Evolutionary conservation across 805 yeast genomes (phyloP), one percentile per base, ranked within the genome.

Genomic region (Hagleromyces aurorensis): DNA sequence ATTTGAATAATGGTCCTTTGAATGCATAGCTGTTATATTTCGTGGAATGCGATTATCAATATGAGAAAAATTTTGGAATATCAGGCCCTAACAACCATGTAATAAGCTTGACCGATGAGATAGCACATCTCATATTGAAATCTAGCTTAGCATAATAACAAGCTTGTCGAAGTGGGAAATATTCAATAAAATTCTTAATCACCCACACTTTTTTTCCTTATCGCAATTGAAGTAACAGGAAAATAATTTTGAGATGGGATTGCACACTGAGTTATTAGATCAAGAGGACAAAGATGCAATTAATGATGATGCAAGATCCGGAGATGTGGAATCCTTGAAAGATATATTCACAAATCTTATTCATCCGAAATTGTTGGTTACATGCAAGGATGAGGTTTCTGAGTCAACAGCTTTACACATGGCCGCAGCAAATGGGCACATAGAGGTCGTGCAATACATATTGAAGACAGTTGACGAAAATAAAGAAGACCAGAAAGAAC

Each of bases 341-440:
- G 82, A 69, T 37, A 72, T 82, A 22, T 80, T 91, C 45, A 62
- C 69, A 11, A 72, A 71, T 30, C 63, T 63, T 44, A 61, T 71
- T 29, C 69, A 72, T 28, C 66, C 78, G 2, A 50, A 52, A 1
- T 60, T 37, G 37, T 66, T 48, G 40, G 50, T 38, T 4, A 46
- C 57, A 4, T 75, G 80, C 41, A 64, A 66, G 40, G 94, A 87
- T 43, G 77, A 74, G 26, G 62, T 55, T 30, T 67, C 87, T 2
- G 54, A 67, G 21, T 72, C 82, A 29, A 83, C 95, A 0, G 80
- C 94, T 6, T 61, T 91, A 28, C 99, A 91, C 53, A 83, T 84
- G 87, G 96, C 97, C 0, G 77, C 93, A 14, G 98, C 93, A 16
- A 91, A 91, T 58, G 98, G 96, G 1, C 94, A 89, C 52, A 40